Evolutionary conservation across 352 stramenopile species (phyloP), one percentile per base, ranked within the genome.

Genomic region (Phytopythium sindhum): DNA sequence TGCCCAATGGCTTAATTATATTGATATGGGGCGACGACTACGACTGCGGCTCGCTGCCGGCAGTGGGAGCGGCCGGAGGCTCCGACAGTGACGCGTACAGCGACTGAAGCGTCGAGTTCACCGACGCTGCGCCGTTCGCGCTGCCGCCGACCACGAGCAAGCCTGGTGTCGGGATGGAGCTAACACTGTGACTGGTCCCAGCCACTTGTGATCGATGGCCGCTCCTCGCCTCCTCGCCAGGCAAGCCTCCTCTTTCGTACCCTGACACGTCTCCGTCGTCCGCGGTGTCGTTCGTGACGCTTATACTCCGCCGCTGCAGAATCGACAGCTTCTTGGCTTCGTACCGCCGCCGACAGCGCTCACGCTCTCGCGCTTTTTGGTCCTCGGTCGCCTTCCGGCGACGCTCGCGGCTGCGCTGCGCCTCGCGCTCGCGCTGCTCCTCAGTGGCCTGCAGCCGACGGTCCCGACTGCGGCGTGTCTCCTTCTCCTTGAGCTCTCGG

Each of bases 281-380:
- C 4, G 62, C 55, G 37, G 56, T 29, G 17, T 59, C 65, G 35
- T 6, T 21, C 8, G 45, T 41, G 57, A 37, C 59, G 53, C 23
- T 53, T 29, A 28, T 23, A 28, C 31, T 55, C 28, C 31, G 14
- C 23, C 74, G 61, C 41, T 75, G 62, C 26, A 44, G 39, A 14
- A 57, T n/a, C 7, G 7, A 12, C 1, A 63, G 51, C 56, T 91
- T 92, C 61, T 84, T 83, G 9, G 63, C 37, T 41, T 92, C 81
- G 53, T 92, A 92, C 14, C 84, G 79, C 45, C 74, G 76, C 0
- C 80, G 78, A 58, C 81, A 92, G 9, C 84, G 84, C 53, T 92
- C 84, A 6, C 80, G 80, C 57, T 92, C 84, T 24, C 75, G 77
- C 3, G 74, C 8, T 33, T 77, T 76, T 47, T 92, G 84, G 19